Evolutionary conservation across 805 yeast species (phyloP).

Genomic region (Yamadazyma insecticola): DNA sequence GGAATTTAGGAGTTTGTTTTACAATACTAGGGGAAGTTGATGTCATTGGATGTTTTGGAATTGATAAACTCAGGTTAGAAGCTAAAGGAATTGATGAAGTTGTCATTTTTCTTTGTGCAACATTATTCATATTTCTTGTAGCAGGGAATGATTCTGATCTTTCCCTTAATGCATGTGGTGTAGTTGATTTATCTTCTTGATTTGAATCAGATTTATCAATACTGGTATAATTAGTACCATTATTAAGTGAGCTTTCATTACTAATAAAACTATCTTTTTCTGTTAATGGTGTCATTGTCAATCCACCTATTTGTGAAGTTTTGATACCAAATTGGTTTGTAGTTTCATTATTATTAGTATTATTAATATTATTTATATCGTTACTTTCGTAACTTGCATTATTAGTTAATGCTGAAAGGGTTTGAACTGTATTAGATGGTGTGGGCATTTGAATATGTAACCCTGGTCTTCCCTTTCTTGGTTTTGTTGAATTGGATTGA

Average conservation of each 20-base stretch:
- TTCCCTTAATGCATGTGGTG: conserved; percentile 9
- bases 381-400: too few species aligned
- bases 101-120: conserved; percentile 13
- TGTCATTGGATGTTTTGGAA: background rate
- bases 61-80: background rate
- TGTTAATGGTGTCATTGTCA: conserved; percentile 78
- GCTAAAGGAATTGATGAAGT: conserved; percentile 2
- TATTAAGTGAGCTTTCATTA: conserved; percentile 1
- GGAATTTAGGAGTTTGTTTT: conserved; percentile 20
- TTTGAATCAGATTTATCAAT: conserved; percentile 7
- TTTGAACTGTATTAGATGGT: conserved; percentile 43
- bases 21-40: background rate
- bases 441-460: conserved; percentile 72
- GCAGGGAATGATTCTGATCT: conserved; percentile 9
- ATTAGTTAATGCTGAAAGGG: conserved; percentile 35
- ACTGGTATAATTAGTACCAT: conserved; percentile 1
- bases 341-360: conserved; percentile 33
- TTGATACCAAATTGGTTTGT: conserved; percentile 68
- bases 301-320: conserved; percentile 47
- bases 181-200: conserved; percentile 9
- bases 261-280: conserved; percentile 40
- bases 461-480: conserved; percentile 20
- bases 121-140: background rate
- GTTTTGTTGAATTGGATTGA: background rate
- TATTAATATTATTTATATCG: conserved; percentile 15